phyloP scores from a whole-genome alignment of 257 asterid genomes.

The Handroanthus guayacan region DNA sequence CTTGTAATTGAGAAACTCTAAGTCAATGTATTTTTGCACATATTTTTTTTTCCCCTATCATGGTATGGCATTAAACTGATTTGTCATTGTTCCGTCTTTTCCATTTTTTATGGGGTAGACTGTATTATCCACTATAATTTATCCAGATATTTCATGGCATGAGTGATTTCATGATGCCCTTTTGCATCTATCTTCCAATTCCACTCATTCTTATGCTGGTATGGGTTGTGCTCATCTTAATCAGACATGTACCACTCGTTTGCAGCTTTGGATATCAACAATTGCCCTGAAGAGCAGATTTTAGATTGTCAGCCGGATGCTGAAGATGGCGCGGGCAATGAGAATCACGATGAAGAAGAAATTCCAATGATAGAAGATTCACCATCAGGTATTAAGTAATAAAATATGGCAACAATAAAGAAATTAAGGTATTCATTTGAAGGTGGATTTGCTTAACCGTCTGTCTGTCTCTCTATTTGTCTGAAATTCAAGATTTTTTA shows the following conservation, averaged over 20 bases:
- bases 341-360: conserved; percentile 76
- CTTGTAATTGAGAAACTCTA: neutral
- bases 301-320: conserved; percentile 66
- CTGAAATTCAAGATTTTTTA: neutral
- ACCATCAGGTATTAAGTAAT: conserved; percentile 61
- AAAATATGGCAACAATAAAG: conserved; percentile 12
- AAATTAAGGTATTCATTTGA: neutral
- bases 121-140: conserved; percentile 1
- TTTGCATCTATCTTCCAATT: conserved; percentile 22
- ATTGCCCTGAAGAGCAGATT: conserved; percentile 81
- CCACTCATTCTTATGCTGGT: conserved; percentile 55
- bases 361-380: conserved; percentile 72
- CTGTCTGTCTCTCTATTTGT: neutral
- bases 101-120: neutral
- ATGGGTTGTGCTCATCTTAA: conserved; percentile 67
- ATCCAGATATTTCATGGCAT: conserved; percentile 17
- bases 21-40: neutral
- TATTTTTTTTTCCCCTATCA: neutral
- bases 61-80: neutral
- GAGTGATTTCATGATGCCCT: conserved; percentile 37
- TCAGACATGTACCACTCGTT: conserved; percentile 90
- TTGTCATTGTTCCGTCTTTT: neutral
- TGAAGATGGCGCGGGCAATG: conserved; percentile 65
- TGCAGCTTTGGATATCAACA: conserved; percentile 94
- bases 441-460: neutral